Conservation (phyloP, 164 flowering plant species). For the Vitis rotundifolia region DNA sequence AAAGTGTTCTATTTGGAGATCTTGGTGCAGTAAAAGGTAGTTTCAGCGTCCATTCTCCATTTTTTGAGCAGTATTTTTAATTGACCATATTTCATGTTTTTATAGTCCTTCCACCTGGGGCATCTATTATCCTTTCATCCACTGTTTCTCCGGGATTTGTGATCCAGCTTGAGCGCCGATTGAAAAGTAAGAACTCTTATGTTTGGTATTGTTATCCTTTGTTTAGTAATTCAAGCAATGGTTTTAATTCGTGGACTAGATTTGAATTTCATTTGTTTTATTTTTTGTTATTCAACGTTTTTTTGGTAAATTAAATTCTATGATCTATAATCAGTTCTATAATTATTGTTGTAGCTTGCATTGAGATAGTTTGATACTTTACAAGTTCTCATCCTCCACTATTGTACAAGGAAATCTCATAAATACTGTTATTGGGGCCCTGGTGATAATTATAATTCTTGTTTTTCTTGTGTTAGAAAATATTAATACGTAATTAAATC, state of each 20-base stretch:
- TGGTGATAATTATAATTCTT: background rate
- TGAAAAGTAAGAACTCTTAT: slow-evolving; percentile 54
- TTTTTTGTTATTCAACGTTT: background rate
- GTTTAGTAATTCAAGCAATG: background rate
- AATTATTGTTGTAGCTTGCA: background rate
- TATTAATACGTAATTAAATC: background rate
- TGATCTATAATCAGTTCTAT: background rate
- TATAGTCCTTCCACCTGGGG: slow-evolving; percentile 85
- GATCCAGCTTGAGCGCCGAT: slow-evolving; percentile 58
- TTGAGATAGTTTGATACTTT: background rate
- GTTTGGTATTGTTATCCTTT: background rate
- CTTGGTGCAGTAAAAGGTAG: slow-evolving; percentile 82
- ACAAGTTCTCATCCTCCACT: background rate
- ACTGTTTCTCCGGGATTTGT: slow-evolving; percentile 93
- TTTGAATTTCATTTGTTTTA: background rate
- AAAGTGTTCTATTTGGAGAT: slow-evolving; percentile 81
- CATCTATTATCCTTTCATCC: slow-evolving; percentile 82
- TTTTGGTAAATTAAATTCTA: background rate
- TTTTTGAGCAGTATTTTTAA: slow-evolving; percentile 1
- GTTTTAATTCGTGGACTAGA: background rate
- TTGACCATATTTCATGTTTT: slow-evolving; percentile 12
- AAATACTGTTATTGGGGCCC: background rate
- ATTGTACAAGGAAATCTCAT: background rate
- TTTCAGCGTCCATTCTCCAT: background rate
- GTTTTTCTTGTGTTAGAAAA: background rate